phyloP scores from a whole-genome alignment of 2,329 filamentous ascomycete genomes.

The Botrytis squamosa region DNA sequence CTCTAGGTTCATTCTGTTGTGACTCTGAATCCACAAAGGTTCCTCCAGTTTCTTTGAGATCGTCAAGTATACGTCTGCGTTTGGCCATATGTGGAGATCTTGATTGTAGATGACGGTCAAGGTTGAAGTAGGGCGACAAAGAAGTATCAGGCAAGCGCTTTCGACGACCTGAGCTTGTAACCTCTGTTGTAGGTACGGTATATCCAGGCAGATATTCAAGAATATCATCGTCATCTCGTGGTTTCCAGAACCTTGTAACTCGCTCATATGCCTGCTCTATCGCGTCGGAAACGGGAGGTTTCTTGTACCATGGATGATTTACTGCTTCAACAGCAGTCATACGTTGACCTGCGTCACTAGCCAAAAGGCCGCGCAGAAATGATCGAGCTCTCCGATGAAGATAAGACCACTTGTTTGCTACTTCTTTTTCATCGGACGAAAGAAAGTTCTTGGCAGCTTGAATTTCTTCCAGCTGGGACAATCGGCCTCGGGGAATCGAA shows the following conservation, averaged over 20 bases:
- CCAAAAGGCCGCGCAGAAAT: conserved; percentile 42
- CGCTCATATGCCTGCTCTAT: conserved; percentile 32
- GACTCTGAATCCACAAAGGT: not conserved
- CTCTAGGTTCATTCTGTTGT: not conserved
- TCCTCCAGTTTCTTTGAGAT: conserved; percentile 28
- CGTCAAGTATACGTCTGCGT: conserved; percentile 29
- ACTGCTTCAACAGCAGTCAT: conserved; percentile 40
- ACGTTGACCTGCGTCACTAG: conserved; percentile 37
- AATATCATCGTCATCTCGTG: conserved; percentile 27
- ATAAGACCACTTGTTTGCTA: conserved; percentile 24
- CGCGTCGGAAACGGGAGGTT: conserved; percentile 30
- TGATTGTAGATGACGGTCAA: conserved; percentile 32
- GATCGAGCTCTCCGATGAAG: conserved; percentile 28
- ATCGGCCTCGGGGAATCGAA: conserved; percentile 26
- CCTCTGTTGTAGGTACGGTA: not conserved
- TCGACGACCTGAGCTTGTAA: conserved; percentile 15
- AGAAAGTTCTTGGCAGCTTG: conserved; percentile 27
- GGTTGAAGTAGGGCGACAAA: conserved; percentile 34
- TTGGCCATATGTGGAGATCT: conserved; percentile 24
- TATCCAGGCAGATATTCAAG: conserved; percentile 31
- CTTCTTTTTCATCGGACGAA: conserved; percentile 18
- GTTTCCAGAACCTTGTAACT: conserved; percentile 34
- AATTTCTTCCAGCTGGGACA: conserved; percentile 29
- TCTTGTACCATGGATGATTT: conserved; percentile 43
- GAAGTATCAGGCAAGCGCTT: conserved; percentile 33